A percentile compares a stretch with the other conserved stretches of the same genome.
These are phyloP conservation scores for Fusarium chaquense DNA, from an alignment of 2,329 filamentous ascomycete species.

Conservation along the genomic window DNA sequence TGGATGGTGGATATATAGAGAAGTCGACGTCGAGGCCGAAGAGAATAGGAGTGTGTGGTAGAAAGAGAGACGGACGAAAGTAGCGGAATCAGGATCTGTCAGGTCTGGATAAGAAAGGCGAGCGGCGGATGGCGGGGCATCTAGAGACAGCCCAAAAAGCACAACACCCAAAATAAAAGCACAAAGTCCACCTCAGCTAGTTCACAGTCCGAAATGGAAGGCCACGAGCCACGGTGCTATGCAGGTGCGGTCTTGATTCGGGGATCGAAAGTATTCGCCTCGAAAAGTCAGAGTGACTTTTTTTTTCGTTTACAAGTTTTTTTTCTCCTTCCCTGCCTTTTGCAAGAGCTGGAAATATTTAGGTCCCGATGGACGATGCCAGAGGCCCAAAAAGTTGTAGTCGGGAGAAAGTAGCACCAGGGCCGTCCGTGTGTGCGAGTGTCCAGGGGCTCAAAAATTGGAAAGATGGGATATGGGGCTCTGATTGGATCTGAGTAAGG, in stretches of 20 bases:
- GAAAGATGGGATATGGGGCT: constrained; percentile 31
- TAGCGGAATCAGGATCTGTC: constrained; percentile 49
- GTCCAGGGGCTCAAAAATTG: constrained; percentile 34
- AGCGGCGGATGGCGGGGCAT: constrained; percentile 49
- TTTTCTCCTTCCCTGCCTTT: constrained; percentile 14
- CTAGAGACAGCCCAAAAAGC: constrained; percentile 42
- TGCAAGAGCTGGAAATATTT: constrained; percentile 27
- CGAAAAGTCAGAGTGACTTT: constrained; percentile 25
- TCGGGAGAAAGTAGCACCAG: constrained; percentile 41
- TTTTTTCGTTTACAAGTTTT: constrained; percentile 10
- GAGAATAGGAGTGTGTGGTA: constrained; percentile 41
- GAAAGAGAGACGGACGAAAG: constrained; percentile 38
- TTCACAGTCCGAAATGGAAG: constrained; percentile 37
- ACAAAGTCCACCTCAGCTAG: constrained; percentile 29
- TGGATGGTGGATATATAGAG: constrained; percentile 40
- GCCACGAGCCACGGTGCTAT: constrained; percentile 31
- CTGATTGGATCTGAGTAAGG: constrained; percentile 41
- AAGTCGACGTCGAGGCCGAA: constrained; percentile 46
- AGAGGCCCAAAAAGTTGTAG: constrained; percentile 44
- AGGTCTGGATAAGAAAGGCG: constrained; percentile 47
- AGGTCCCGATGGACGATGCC: constrained; percentile 40
- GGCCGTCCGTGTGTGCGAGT: constrained; percentile 37
- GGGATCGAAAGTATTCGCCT: constrained; percentile 16
- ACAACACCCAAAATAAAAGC: constrained; percentile 35
- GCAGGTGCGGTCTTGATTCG: constrained; percentile 13